Percentiles rank a stretch among this genome's conserved stretches.
Conservation (phyloP, 2,329 filamentous ascomycete species). For the Talaromyces islandicus region DNA sequence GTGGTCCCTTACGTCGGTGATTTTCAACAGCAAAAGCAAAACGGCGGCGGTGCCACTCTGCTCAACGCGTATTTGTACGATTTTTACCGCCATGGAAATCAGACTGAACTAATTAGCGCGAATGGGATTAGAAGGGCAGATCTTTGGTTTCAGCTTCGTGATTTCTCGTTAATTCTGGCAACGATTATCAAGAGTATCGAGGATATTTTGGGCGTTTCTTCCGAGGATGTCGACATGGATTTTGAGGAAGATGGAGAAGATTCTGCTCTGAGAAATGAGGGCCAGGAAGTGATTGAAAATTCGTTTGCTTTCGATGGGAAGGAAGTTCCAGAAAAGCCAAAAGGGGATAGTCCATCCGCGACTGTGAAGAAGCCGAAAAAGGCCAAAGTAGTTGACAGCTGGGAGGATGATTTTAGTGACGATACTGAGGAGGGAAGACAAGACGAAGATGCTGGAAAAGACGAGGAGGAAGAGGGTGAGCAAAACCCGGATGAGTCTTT, state of each 20-base stretch:
- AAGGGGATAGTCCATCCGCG: not conserved
- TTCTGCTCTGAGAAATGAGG: not conserved
- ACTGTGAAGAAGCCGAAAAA: conserved; percentile 17
- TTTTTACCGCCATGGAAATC: conserved; percentile 69
- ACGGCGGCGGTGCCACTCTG: conserved; percentile 28
- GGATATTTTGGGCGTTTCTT: not conserved
- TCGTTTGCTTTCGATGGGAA: not conserved
- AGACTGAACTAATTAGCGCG: conserved; percentile 53
- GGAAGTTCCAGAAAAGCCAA: not conserved
- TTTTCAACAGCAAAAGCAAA: conserved; percentile 53
- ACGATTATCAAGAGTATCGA: not conserved
- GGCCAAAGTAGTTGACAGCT: not conserved
- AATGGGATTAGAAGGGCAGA: conserved; percentile 63
- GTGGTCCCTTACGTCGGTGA: conserved; percentile 64
- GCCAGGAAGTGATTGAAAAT: not conserved
- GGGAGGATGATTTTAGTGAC: not conserved
- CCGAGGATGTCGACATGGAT: not conserved
- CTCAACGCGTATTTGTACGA: conserved; percentile 54
- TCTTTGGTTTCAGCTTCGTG: conserved; percentile 15
- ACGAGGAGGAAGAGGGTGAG: conserved; percentile 11
- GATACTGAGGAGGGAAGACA: not conserved
- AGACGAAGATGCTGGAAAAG: not conserved
- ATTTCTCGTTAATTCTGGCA: conserved; percentile 2
- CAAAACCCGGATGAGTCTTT: not conserved
- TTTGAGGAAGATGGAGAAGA: not conserved